Base-by-base conservation (phyloP, 345 rosid species). In the Arabidopsis arenosa region DNA sequence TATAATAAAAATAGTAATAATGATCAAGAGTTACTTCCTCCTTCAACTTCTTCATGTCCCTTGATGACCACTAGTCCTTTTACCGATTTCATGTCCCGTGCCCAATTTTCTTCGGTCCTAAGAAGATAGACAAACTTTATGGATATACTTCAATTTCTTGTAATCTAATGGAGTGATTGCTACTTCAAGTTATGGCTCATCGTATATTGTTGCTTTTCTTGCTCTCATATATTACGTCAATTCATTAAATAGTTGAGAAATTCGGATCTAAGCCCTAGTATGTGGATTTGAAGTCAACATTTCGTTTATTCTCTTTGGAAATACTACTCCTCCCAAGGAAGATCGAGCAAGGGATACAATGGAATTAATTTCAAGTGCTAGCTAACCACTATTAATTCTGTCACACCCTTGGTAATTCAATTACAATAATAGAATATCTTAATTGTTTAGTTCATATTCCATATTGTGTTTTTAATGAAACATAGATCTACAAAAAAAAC, bases 51-150 rank as follows among this genome's bases (percentile, higher is more conserved):
- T 57, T 82, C 86, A 59, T 70, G 78, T 72, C 83, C 88, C 10
- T 69, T 65, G 66, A 64, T 64, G 54, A 63, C 56, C 12, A 70
- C 74, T 37, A 62, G 76, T 44, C 67, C 72, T 68, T 72, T 84
- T 52, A 86, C 83, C 28, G 75, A 83, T 71, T 86, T 85, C 71
- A 82, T 86, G 82, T 76, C 87, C 66, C 82, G 86, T 77, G 80
- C 83, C 81, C 85, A 76, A 74, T 82, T 83, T 82, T 81, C 84
- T 62, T 72, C 84, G 35, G 60, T 71, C 75, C 35, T 68, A 79
- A 65, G 30, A 39, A 37, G 65, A 39, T 60, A 13, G 17, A 60
- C 4, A 10, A 5, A 1, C 5, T 10, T 37, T 6, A 5, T 59
- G 8, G 8, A 18, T 47, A 47, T 47, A 10, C 9, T 17, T 35